Evolutionary conservation across 192 early-diverging fungal genomes (phyloP).

Genomic region (Kickxella alabastrina): DNA sequence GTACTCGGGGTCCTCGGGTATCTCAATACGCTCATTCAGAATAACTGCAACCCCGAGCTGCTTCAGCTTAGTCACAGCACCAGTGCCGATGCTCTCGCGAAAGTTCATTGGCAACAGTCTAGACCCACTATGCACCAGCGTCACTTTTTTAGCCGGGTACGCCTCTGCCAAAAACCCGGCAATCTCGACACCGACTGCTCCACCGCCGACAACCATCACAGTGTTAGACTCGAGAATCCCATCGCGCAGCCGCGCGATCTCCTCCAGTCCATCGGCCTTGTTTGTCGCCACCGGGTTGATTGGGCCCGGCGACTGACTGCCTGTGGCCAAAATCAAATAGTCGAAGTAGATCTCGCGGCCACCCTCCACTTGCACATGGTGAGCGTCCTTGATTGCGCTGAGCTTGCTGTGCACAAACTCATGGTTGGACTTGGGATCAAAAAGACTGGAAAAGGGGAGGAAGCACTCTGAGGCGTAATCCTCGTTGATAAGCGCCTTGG

Average conservation of each 20-base stretch:
- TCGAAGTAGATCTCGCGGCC: constrained; percentile 46
- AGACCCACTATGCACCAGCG: constrained; percentile 49
- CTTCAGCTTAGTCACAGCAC: constrained; percentile 38
- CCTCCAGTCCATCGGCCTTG: constrained; percentile 35
- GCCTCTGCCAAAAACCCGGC: constrained; percentile 54
- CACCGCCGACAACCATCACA: constrained; percentile 59
- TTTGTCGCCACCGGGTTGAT: constrained; percentile 30
- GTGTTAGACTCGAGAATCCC: constrained; percentile 43
- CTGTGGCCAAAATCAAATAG: constrained; percentile 57
- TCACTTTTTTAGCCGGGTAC: constrained; percentile 47
- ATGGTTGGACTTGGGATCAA: constrained; percentile 34
- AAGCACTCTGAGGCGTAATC: constrained; percentile 51
- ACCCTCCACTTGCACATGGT: constrained; percentile 41
- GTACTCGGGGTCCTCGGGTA: constrained; percentile 27
- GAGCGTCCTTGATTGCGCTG: constrained; percentile 15
- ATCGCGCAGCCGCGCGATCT: constrained; percentile 28
- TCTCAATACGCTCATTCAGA: constrained; percentile 51
- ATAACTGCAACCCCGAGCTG: constrained; percentile 52
- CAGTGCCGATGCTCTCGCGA: constrained; percentile 40
- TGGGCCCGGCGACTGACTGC: constrained; percentile 47
- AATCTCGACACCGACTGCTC: constrained; percentile 58
- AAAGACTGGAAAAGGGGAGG: constrained; percentile 53
- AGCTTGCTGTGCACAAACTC: constrained; percentile 48
- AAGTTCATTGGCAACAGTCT: constrained; percentile 52
- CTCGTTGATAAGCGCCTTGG: constrained; percentile 47